A percentile compares a stretch with the other conserved stretches of the same genome.
Evolutionary conservation across 768 basidiomycete species (phyloP).

Genomic region (Suillus paluster): DNA sequence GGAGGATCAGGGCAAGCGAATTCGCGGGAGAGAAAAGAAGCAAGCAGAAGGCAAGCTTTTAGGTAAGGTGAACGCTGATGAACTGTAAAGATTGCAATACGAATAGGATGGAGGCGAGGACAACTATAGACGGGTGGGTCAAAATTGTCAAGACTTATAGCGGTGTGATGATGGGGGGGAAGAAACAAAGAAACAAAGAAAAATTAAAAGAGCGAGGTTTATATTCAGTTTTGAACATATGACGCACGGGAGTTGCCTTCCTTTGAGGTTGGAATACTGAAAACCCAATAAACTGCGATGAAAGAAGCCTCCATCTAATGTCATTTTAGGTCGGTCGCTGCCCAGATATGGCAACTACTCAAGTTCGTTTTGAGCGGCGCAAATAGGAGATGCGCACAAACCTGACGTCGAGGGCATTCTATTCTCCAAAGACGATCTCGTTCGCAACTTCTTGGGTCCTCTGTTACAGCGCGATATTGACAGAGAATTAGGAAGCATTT

Average conservation of each 20-base stretch:
- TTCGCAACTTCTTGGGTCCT: slow-evolving; percentile 1
- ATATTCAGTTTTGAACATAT: slow-evolving; percentile 24
- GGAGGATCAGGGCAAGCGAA: slow-evolving; percentile 29
- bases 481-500: slow-evolving; percentile 1
- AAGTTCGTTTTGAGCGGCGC: slow-evolving; percentile 30
- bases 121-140: slow-evolving; percentile 16
- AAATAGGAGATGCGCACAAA: not conserved
- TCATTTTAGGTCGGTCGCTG: slow-evolving; percentile 14
- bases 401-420: not conserved
- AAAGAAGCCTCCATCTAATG: slow-evolving; percentile 25
- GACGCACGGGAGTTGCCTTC: slow-evolving; percentile 34
- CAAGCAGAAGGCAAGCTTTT: slow-evolving; percentile 14
- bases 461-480: not conserved
- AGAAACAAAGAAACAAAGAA: slow-evolving; percentile 13
- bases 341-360: slow-evolving; percentile 31
- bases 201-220: slow-evolving; percentile 22
- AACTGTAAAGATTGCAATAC: slow-evolving; percentile 25
- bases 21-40: slow-evolving; percentile 16
- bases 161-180: slow-evolving; percentile 17
- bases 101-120: slow-evolving; percentile 6
- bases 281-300: slow-evolving; percentile 20
- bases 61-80: slow-evolving; percentile 13
- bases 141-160: slow-evolving; percentile 20
- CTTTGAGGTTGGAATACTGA: slow-evolving; percentile 21
- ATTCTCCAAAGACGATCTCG: not conserved